phyloP scores from a whole-genome alignment of 768 basidiomycete genomes.

The Daedalea quercina region DNA sequence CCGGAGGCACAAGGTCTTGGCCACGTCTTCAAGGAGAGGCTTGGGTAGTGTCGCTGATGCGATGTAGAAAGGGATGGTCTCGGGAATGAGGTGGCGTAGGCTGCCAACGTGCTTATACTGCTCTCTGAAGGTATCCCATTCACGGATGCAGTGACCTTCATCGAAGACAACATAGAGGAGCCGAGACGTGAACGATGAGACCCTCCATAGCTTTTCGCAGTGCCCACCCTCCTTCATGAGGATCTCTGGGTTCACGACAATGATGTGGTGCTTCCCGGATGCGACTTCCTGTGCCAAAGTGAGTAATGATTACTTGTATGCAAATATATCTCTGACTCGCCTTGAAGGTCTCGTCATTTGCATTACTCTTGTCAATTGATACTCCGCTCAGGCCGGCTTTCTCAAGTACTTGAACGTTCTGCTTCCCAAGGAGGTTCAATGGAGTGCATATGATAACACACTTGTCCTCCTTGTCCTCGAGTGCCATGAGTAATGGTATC shows the following conservation, averaged over 20 bases:
- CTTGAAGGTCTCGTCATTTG: too few species aligned
- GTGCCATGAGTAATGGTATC: too few species aligned
- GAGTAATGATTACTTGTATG: too few species aligned
- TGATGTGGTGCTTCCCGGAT: constrained; percentile 16
- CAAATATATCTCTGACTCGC: too few species aligned
- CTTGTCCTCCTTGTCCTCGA: too few species aligned
- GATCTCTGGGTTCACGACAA: constrained; percentile 25
- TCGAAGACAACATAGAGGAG: constrained; percentile 28
- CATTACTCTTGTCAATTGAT: too few species aligned
- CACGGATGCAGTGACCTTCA: constrained; percentile 34
- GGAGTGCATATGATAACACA: too few species aligned
- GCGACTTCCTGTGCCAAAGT: constrained; percentile 26
- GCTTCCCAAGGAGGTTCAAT: too few species aligned
- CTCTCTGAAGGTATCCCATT: constrained; percentile 30
- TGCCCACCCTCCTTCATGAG: constrained; percentile 15
- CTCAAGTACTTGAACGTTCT: too few species aligned
- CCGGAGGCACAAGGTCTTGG: not conserved
- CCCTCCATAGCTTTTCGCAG: constrained; percentile 18
- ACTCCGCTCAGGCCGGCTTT: too few species aligned
- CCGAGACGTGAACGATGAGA: constrained; percentile 13
- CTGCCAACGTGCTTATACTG: constrained; percentile 25
- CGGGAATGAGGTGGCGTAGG: constrained; percentile 24
- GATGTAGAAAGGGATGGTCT: not conserved
- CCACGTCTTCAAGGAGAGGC: not conserved
- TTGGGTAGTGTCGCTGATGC: not conserved